Evolutionary conservation across 23 red algal species (phyloP), one percentile per base, ranked within the genome.

Genomic region (Gracilaria gracilis): DNA sequence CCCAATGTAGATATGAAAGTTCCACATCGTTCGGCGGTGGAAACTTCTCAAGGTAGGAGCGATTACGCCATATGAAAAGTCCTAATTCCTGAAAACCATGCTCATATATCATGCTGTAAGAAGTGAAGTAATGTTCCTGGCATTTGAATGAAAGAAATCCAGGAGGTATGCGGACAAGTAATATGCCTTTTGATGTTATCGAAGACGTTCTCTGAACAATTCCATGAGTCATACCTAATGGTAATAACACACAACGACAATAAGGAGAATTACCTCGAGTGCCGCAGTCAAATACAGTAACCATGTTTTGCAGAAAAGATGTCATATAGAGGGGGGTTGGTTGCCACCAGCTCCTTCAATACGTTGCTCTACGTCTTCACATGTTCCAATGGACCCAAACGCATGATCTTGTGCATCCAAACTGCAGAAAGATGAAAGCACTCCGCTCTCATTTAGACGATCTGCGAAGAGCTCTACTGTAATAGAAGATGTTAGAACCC

Each of bases 391-490:
- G 21, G 12, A 36, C 15, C 79, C 79, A 62, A 83, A 83, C 31
- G 6, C 16, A 17, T 7, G 1, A 42, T 83, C 51, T 16, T 64
- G 4, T 31, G 4, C 39, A 13, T 83, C 57, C 49, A 42, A 55
- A 61, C 55, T 83, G 12, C 79, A 83, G 32, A 37, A 83, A 4
- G 28, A 6, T 14, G 79, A 16, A 9, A 83, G 21, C 4, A 83
- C 79, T 3, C 51, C 79, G 37, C 79, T 83, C 27, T 83, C 79
- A 83, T 83, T 83, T 11, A 83, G 27, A 32, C 25, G 9, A 61
- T 83, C 79, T 61, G 79, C 79, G 49, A 83, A 83, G 1, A 57
- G 32, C 27, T 83, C 51, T 12, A 64, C 53, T 9, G 79, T 83
- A 17, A 83, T 39, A 34, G 4, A 61, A 14, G 79, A 83, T 37